Evolutionary conservation across 768 basidiomycete genomes (phyloP), one percentile per base, ranked within the genome.

Genomic region (Rhizopogon roseolus): DNA sequence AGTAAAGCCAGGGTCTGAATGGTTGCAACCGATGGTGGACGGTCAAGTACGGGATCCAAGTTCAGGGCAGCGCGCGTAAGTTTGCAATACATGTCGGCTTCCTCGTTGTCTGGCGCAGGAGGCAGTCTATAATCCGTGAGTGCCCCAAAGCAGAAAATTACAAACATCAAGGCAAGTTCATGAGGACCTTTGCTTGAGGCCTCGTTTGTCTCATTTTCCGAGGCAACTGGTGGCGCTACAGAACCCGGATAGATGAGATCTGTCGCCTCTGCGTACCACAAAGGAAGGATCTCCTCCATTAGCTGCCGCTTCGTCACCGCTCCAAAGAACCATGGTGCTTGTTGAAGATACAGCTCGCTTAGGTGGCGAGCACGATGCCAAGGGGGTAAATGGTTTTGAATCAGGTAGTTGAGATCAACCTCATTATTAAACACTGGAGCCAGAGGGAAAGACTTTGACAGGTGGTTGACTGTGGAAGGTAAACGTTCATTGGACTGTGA

Each of bases 271-370:
- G 66, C 66, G 55, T 85, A 88, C 81, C 82, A 86, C 41, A 80
- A 59, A 14, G 85, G 85, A n/a, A 87, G 69, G 16, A 81, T 67
- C 55, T 86, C 84, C 53, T 86, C 81, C n/a, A 80, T 66, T 8
- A 87, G 67, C 56, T 90, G 87, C 14, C 71, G 73, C 41, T 75
- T 72, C 3, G 83, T 83, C 37, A 90, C 80, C 2, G 86, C 83
- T 19, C 86, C 84, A 54, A 87, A 88, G 63, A 89, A 88, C 88
- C 88, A 90, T 0, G 85, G 84, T 3, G 87, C 85, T 61, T 86
- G 83, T n/a, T 84, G 83, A 39, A 89, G 76, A 65, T 90, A 90
- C 11, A 87, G 73, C n/a, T 82, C 77, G 59, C 77, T 78, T 34
- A 90, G 74, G 32, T 80, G 76, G 42, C 67, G 71, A 0, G 84